These are phyloP conservation scores for Candida insectorum DNA, from an alignment of 805 yeast species.

Conservation along the genomic window DNA sequence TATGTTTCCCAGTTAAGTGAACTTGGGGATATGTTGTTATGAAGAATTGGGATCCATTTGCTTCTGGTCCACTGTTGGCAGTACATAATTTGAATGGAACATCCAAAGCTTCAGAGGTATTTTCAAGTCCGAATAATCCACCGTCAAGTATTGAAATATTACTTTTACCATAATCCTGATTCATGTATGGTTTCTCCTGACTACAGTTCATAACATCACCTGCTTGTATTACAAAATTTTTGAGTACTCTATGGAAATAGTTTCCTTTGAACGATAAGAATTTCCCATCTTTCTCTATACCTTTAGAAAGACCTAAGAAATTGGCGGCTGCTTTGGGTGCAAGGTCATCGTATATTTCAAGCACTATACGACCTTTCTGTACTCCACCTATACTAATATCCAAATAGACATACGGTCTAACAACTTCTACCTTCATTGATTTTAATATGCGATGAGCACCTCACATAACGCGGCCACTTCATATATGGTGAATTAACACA, in stretches of 20 bases:
- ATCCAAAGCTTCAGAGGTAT: constrained; percentile 41
- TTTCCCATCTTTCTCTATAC: constrained; percentile 21
- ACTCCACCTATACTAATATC: constrained; percentile 48
- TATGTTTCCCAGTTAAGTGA: constrained; percentile 72
- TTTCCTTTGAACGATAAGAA: constrained; percentile 38
- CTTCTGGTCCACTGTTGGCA: constrained; percentile 49
- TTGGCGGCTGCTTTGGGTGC: constrained; percentile 60
- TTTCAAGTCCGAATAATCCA: constrained; percentile 54
- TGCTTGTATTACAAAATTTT: constrained; percentile 68
- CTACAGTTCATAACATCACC: constrained; percentile 52
- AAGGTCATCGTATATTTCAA: constrained; percentile 43
- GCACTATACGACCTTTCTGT: constrained; percentile 57
- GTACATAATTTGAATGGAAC: constrained; percentile 54
- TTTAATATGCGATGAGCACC: too few species aligned
- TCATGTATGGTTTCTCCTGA: constrained; percentile 16
- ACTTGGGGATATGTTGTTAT: constrained; percentile 67
- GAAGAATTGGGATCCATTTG: constrained; percentile 66
- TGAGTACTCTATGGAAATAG: constrained; percentile 59
- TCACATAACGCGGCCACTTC: too few species aligned
- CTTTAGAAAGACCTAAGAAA: constrained; percentile 44
- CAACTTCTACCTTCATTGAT: constrained; percentile 30
- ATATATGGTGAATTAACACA: too few species aligned
- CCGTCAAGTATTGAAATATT: constrained; percentile 15
- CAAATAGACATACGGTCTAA: constrained; percentile 37
- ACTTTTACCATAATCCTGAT: constrained; percentile 34